These are phyloP conservation scores for Trichoderma endophyticum DNA, from an alignment of 2,329 filamentous ascomycete genomes.

Conservation along the genomic window DNA sequence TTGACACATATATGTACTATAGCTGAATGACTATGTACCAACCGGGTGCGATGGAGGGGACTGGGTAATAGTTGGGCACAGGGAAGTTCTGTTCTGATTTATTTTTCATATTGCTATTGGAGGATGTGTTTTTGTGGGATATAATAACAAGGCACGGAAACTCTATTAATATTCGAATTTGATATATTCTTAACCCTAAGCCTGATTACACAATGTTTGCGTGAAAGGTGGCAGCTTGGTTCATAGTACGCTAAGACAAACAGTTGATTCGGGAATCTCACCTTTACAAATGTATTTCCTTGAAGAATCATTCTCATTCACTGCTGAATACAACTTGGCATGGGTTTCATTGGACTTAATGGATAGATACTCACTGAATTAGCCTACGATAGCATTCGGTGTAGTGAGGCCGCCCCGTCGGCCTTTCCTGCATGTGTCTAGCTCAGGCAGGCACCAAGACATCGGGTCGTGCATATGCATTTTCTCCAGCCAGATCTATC, in stretches of 20 bases:
- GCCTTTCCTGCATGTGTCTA: background rate
- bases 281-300: background rate
- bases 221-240: background rate
- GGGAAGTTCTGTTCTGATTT: background rate
- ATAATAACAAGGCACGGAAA: background rate
- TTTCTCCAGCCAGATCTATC: background rate
- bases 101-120: background rate
- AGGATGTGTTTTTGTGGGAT: background rate
- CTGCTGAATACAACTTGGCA: background rate
- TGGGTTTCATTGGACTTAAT: background rate
- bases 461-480: conserved; percentile 4
- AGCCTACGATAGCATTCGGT: background rate
- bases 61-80: background rate
- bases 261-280: background rate
- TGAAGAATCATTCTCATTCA: background rate
- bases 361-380: background rate
- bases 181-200: background rate
- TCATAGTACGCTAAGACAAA: background rate
- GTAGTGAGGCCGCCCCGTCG: background rate
- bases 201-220: background rate
- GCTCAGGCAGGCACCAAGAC: background rate
- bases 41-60: background rate
- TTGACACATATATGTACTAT: background rate
- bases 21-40: background rate
- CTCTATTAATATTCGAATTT: background rate